Percentiles rank a stretch among this genome's conserved stretches.
phyloP scores from a whole-genome alignment of 768 basidiomycete species.

The Lentinula raphanica region DNA sequence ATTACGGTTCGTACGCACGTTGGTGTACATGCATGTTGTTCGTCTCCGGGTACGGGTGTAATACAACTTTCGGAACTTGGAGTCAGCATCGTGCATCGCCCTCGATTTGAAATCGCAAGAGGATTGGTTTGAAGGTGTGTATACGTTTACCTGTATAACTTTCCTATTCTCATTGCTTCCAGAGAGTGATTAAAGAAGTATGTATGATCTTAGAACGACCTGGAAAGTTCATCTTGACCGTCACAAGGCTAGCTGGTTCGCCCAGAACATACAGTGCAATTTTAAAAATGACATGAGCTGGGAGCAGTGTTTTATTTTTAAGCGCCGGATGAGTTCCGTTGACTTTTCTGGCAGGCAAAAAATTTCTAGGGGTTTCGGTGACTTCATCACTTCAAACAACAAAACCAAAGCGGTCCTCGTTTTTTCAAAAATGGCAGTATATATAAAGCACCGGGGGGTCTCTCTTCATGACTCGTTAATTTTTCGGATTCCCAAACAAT shows the following conservation, averaged over 20 bases:
- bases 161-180: neutral
- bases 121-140: neutral
- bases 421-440: neutral
- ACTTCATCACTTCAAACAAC: neutral
- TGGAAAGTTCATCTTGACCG: neutral
- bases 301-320: no score
- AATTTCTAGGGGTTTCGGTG: neutral
- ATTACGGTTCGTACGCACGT: neutral
- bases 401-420: neutral
- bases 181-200: neutral
- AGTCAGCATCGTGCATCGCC: neutral
- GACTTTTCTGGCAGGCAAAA: neutral
- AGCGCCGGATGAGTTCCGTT: slow-evolving; percentile 5
- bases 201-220: neutral
- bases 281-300: no score
- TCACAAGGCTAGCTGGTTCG: neutral
- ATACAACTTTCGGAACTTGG: neutral
- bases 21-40: neutral
- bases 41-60: neutral
- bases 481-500: neutral
- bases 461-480: neutral
- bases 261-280: neutral
- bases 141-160: neutral
- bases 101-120: neutral
- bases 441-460: neutral